Percentiles rank a stretch among this genome's conserved stretches.
These are phyloP conservation scores for Malus hybrid DNA, from an alignment of 331 rosid species.

Conservation along the genomic window DNA sequence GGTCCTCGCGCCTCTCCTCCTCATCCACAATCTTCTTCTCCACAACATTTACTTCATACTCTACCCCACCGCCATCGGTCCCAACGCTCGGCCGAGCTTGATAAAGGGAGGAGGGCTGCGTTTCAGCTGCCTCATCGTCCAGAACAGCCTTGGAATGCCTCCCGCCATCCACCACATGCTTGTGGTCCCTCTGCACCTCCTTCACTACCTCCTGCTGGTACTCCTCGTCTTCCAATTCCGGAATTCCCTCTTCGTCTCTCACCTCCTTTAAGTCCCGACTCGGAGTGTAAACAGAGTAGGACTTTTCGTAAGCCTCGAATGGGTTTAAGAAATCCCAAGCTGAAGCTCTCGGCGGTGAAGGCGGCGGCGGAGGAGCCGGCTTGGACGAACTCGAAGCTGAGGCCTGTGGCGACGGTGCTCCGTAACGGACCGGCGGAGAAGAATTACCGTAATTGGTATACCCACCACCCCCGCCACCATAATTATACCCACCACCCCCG, in stretches of 20 bases:
- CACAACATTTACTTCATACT: slow-evolving; percentile 65
- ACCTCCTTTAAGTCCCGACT: slow-evolving; percentile 72
- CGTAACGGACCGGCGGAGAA: slow-evolving; percentile 20
- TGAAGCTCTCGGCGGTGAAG: slow-evolving; percentile 71
- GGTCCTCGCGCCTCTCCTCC: slow-evolving; percentile 47
- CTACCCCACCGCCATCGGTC: slow-evolving; percentile 22
- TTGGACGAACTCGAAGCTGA: slow-evolving; percentile 39
- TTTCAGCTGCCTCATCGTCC: slow-evolving; percentile 18
- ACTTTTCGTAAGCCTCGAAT: slow-evolving; percentile 35
- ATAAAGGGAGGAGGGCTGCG: slow-evolving; percentile 29
- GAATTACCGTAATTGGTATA: slow-evolving; percentile 22
- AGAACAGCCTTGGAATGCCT: slow-evolving; percentile 18
- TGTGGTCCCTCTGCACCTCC: slow-evolving; percentile 61
- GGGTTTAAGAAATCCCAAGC: slow-evolving; percentile 73
- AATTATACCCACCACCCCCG: slow-evolving; percentile 3
- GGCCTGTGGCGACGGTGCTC: slow-evolving; percentile 6
- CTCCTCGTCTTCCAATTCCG: slow-evolving; percentile 88
- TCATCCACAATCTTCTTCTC: slow-evolving; percentile 73
- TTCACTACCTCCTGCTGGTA: slow-evolving; percentile 71
- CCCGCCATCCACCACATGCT: slow-evolving; percentile 31
- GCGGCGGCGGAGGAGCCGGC: slow-evolving; percentile 61
- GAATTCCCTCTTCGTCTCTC: slow-evolving; percentile 92
- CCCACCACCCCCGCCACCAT: slow-evolving; percentile 6
- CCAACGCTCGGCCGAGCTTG: slow-evolving; percentile 45
- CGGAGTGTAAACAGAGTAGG: slow-evolving; percentile 41